phyloP scores from a whole-genome alignment of 805 yeast genomes.

The Blastobotrys robertii region DNA sequence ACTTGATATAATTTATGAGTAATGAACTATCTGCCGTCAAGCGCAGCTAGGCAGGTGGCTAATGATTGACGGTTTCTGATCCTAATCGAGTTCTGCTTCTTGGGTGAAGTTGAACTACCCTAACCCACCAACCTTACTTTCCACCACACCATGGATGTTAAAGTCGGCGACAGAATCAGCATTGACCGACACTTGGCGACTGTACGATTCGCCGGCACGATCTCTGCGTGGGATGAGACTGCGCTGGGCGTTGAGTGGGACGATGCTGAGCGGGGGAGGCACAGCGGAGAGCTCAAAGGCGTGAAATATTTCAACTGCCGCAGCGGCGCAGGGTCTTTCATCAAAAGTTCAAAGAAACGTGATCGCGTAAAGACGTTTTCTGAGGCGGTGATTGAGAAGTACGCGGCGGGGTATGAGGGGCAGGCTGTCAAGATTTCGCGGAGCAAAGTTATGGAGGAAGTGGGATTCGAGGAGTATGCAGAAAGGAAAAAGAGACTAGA shows the following conservation, averaged over 20 bases:
- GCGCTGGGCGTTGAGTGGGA: constrained; percentile 91
- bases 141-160: no score
- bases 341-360: constrained; percentile 36
- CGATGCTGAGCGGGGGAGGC: constrained; percentile 53
- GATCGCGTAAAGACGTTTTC: constrained; percentile 30
- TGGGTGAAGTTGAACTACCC: no score
- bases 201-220: constrained; percentile 47
- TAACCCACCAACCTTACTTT: no score
- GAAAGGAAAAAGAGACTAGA: constrained; percentile 38
- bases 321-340: constrained; percentile 51
- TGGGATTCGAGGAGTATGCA: constrained; percentile 54
- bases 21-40: background rate
- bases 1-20: background rate
- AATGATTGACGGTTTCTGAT: no score
- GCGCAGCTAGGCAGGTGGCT: no score
- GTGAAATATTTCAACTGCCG: constrained; percentile 40
- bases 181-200: constrained; percentile 47
- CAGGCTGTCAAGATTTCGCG: constrained; percentile 39
- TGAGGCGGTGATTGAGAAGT: constrained; percentile 42
- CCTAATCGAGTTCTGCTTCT: no score
- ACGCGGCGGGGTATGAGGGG: constrained; percentile 29
- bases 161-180: no score
- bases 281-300: constrained; percentile 53
- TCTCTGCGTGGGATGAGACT: constrained; percentile 49
- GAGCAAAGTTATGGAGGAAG: constrained; percentile 46